Evolutionary conservation across 352 stramenopile species (phyloP).

Genomic region (Globisporangium takayamanum): DNA sequence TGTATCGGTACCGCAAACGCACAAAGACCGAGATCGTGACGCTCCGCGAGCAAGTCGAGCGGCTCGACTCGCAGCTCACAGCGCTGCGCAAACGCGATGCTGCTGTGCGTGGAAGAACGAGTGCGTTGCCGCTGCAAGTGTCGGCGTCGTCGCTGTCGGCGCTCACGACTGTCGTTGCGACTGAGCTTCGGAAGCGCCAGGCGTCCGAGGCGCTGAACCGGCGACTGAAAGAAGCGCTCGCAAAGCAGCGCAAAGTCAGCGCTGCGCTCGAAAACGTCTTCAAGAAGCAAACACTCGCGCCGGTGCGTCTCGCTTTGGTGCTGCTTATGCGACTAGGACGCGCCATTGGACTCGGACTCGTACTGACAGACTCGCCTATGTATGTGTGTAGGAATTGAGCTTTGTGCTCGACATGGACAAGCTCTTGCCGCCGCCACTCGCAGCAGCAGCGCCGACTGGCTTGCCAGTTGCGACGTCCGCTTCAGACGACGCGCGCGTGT

Average conservation of each 20-base stretch:
- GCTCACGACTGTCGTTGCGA: neutral
- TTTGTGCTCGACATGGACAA: too few relatives aligned
- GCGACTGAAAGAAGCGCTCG: constrained; percentile 2
- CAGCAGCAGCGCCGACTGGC: too few relatives aligned
- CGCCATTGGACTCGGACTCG: too few relatives aligned
- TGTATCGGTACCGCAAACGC: constrained; percentile 6
- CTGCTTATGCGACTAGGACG: neutral
- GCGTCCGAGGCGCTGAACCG: constrained; percentile 7
- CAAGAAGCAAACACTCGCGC: neutral
- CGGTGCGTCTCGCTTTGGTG: neutral
- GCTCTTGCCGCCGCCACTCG: neutral
- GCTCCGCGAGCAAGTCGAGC: constrained; percentile 1
- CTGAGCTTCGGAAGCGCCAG: constrained; percentile 1
- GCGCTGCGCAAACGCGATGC: neutral
- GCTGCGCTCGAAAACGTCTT: constrained; percentile 1
- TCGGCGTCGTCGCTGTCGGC: neutral
- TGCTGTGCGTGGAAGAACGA: neutral
- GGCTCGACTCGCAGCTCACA: constrained; percentile 1
- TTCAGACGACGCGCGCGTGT: neutral
- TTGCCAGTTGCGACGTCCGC: neutral
- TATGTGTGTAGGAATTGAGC: too few relatives aligned
- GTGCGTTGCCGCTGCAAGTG: neutral
- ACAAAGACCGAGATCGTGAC: constrained; percentile 5
- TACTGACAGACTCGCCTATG: too few relatives aligned
- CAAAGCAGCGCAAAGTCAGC: neutral